These are phyloP conservation scores for Thielaviopsis musarum DNA, from an alignment of 2,329 filamentous ascomycete species.

Conservation along the genomic window DNA sequence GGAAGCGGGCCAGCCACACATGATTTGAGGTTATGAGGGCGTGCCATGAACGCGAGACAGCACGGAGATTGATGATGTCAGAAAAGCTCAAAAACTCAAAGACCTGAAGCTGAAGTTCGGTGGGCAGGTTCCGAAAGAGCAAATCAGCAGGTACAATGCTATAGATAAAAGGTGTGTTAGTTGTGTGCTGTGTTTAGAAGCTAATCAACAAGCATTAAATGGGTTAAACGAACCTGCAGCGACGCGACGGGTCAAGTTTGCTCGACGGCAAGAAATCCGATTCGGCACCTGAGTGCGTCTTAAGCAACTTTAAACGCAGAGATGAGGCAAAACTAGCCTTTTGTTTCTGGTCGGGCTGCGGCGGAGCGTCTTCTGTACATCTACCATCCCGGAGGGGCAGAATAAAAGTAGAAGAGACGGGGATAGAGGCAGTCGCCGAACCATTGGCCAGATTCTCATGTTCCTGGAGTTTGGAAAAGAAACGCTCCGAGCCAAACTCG, in stretches of 20 bases:
- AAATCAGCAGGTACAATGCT: constrained; percentile 33
- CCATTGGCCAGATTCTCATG: constrained; percentile 23
- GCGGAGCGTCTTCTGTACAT: constrained; percentile 15
- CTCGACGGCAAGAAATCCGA: background rate
- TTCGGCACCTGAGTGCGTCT: constrained; percentile 5
- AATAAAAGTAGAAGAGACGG: constrained; percentile 26
- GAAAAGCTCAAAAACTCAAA: constrained; percentile 42
- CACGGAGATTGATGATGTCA: constrained; percentile 41
- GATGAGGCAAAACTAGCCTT: constrained; percentile 25
- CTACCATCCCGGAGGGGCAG: constrained; percentile 30
- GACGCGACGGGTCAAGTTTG: background rate
- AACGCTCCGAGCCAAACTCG: constrained; percentile 49
- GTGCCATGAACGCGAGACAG: constrained; percentile 42
- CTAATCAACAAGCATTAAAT: background rate
- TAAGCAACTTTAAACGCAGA: constrained; percentile 23
- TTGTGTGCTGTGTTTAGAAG: background rate
- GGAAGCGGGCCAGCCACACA: constrained; percentile 41
- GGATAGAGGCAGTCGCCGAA: constrained; percentile 17
- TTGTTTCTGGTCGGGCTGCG: constrained; percentile 22
- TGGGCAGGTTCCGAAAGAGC: constrained; percentile 40
- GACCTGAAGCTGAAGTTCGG: constrained; percentile 46
- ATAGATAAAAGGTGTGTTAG: constrained; percentile 13
- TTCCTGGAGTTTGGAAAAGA: constrained; percentile 44
- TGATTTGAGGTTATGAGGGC: constrained; percentile 43
- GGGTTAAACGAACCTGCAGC: constrained; percentile 2